phyloP scores from a whole-genome alignment of 345 rosid genomes.

The Linum lewisii region DNA sequence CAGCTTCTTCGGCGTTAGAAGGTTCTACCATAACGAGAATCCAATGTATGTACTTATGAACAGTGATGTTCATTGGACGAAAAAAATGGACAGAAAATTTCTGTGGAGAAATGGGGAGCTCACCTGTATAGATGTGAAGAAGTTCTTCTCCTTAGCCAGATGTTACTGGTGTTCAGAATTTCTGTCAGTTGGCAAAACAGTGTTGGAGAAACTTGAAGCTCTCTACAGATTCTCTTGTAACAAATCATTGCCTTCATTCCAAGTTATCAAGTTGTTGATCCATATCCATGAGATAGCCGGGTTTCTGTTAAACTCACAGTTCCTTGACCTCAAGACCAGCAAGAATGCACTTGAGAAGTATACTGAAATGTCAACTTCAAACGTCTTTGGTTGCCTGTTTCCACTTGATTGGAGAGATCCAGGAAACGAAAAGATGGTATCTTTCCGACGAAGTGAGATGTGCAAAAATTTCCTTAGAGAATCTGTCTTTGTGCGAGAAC shows the following conservation, averaged over 20 bases:
- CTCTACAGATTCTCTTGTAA: conserved; percentile 5
- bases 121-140: conserved; percentile 14
- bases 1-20: conserved; percentile 37
- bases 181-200: conserved; percentile 26
- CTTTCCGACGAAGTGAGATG: conserved; percentile 22
- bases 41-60: conserved; percentile 24
- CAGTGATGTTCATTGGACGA: conserved; percentile 29
- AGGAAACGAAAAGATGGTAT: conserved; percentile 18
- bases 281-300: conserved; percentile 24
- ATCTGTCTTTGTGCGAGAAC: conserved; percentile 6
- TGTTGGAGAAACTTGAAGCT: conserved; percentile 23
- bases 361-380: conserved; percentile 9
- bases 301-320: conserved; percentile 20
- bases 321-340: background rate
- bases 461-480: conserved; percentile 18
- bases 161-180: conserved; percentile 31
- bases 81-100: conserved; percentile 7
- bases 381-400: conserved; percentile 19
- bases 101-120: conserved; percentile 11
- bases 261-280: conserved; percentile 15
- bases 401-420: conserved; percentile 32
- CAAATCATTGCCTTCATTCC: conserved; percentile 17
- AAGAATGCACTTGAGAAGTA: conserved; percentile 6
- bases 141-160: conserved; percentile 25
- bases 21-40: conserved; percentile 3